These are phyloP conservation scores for Coemansia sp. DNA, from an alignment of 192 early-diverging fungal species.

Conservation along the genomic window DNA sequence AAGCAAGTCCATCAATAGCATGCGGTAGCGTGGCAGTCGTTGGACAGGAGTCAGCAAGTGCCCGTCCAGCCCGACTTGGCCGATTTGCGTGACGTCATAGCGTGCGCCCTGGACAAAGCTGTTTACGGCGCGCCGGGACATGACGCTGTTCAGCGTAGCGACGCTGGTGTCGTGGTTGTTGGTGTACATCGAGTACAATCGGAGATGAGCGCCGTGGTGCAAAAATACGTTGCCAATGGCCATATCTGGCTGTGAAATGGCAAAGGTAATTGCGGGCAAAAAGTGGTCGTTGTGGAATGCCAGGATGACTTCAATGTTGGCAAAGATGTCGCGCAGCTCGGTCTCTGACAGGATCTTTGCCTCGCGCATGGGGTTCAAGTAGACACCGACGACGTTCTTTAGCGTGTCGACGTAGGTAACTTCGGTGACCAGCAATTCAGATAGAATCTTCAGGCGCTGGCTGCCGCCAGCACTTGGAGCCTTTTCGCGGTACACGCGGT, in stretches of 20 bases:
- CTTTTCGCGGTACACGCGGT: constrained; percentile 30
- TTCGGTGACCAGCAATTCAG: constrained; percentile 83
- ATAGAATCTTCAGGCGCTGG: constrained; percentile 65
- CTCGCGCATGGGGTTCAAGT: constrained; percentile 58
- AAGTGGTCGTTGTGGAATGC: constrained; percentile 66
- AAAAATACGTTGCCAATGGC: constrained; percentile 77
- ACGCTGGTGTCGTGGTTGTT: constrained; percentile 82
- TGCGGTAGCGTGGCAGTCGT: constrained; percentile 88
- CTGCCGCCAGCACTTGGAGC: constrained; percentile 26
- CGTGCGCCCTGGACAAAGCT: constrained; percentile 40
- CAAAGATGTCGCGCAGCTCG: constrained; percentile 74
- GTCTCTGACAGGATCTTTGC: constrained; percentile 53
- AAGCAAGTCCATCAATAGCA: constrained; percentile 85
- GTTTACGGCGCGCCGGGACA: constrained; percentile 34
- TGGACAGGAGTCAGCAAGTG: constrained; percentile 91
- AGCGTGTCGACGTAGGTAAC: constrained; percentile 83
- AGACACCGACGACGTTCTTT: constrained; percentile 68
- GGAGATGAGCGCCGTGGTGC: constrained; percentile 72
- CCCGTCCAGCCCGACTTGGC: constrained; percentile 79
- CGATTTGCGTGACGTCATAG: constrained; percentile 61
- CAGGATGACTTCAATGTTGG: constrained; percentile 79
- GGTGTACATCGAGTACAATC: constrained; percentile 82
- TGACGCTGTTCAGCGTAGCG: constrained; percentile 56
- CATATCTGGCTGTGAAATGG: constrained; percentile 33
- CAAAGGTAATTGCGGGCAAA: constrained; percentile 57